Base-by-base conservation (phyloP, 805 yeast species). In the Saturnispora halmiae region DNA sequence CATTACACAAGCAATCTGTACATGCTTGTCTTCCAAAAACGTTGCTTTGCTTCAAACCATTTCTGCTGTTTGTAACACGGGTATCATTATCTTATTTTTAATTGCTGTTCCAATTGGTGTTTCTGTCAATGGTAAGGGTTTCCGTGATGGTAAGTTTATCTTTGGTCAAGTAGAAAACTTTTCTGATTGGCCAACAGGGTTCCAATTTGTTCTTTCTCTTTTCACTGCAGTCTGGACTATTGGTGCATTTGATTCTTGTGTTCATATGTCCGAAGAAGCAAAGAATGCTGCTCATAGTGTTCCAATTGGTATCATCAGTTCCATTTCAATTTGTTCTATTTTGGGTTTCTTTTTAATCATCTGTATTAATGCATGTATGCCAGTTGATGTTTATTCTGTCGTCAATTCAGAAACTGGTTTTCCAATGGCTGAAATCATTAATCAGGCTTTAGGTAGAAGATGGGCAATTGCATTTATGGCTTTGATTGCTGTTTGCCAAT, bases 191-290 rank as follows among this genome's bases (percentile, higher is more conserved):
- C 79, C 82, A 15, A 64, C 66, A 37, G 83, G 83, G 41, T 64
- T 77, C 40, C 69, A 79, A 24, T 64, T 74, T 51, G 57, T 78
- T 44, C 66, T 74, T 66, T 65, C 76, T 6, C 75, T 75, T 55
- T 55, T 74, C 51, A 76, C 80, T 15, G 78, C 72, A 31, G 72
- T 75, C 45, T 76, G 81, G 81, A 74, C 80, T 30, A 78, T 80
- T 83, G 71, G 80, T 35, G 86, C 85, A 16, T 81, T 77, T 54
- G 86, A 80, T 54, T 75, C 82, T 20, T 82, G 86, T 0, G 80
- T 79, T 63, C 86, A 81, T 52, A 62, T 80, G 46, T 69, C 82
- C 14, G 88, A 80, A 59, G 87, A 80, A 52, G 73, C 80, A 47
- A 61, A 76, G 39, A 77, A 79, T 52, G 82, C 84, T 6, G 61